Conservation (phyloP, 306 rosid genomes). For the Acacia confusa region DNA sequence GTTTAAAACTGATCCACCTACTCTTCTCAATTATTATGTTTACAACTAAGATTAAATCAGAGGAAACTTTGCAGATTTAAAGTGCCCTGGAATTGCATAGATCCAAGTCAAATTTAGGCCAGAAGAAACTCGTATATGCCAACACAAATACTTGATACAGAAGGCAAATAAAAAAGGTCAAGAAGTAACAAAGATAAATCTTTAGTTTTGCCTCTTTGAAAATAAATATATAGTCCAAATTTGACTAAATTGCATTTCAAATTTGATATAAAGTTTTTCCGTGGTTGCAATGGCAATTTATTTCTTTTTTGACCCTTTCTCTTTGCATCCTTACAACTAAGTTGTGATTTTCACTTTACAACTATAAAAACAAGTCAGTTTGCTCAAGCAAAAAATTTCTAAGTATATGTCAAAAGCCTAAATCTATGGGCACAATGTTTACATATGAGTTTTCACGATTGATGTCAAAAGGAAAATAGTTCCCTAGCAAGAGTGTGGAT, state of each 20-base stretch:
- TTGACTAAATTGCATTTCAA: not conserved
- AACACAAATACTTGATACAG: conserved; percentile 5
- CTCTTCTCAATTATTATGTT: not conserved
- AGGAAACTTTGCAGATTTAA: not conserved
- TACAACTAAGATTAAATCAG: not conserved
- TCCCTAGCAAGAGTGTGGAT: not conserved
- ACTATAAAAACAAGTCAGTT: not conserved
- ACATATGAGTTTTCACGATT: not conserved
- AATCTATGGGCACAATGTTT: not conserved
- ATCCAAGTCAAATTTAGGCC: not conserved
- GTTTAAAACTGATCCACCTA: not conserved
- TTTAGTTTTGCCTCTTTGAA: not conserved
- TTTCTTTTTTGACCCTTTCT: not conserved
- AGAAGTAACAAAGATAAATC: not conserved
- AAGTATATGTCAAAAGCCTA: not conserved
- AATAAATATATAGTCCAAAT: no score
- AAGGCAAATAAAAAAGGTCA: not conserved
- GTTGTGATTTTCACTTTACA: not conserved
- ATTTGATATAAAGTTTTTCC: not conserved
- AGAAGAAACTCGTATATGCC: conserved; percentile 3
- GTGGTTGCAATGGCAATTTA: not conserved
- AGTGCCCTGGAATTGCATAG: conserved; percentile 8
- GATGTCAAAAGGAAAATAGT: not conserved
- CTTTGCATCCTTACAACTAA: not conserved
- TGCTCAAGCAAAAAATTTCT: not conserved